A percentile compares a stretch with the other conserved stretches of the same genome.
Conservation (phyloP, 1,139 yeast species). For the Spencermartinsiella ligniputridi region DNA sequence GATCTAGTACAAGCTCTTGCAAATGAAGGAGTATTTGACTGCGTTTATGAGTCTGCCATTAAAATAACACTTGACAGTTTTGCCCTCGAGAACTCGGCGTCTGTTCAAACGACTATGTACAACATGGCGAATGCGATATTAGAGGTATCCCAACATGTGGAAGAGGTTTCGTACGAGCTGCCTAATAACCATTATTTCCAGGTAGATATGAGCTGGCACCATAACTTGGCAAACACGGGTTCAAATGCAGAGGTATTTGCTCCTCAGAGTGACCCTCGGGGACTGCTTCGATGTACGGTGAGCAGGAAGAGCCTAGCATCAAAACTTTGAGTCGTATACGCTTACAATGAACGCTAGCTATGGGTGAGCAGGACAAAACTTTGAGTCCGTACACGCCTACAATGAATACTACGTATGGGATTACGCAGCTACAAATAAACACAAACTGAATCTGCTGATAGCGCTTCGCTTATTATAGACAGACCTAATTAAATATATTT, state of each 20-base stretch:
- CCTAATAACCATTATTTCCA: slow-evolving; percentile 91
- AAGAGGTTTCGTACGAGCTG: slow-evolving; percentile 62
- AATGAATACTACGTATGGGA: no score
- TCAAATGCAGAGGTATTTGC: slow-evolving; percentile 73
- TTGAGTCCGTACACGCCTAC: no score
- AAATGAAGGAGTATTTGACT: slow-evolving; percentile 59
- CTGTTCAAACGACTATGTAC: slow-evolving; percentile 95
- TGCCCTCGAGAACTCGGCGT: slow-evolving; percentile 80
- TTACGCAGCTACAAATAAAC: no score
- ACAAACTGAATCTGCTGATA: no score
- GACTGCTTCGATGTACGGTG: slow-evolving; percentile 81
- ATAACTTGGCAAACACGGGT: slow-evolving; percentile 62
- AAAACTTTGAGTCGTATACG: not conserved
- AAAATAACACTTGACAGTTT: slow-evolving; percentile 67
- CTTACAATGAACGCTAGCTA: no score
- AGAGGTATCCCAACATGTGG: slow-evolving; percentile 50
- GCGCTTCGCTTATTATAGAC: no score
- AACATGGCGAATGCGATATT: slow-evolving; percentile 79
- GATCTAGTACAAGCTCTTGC: slow-evolving; percentile 50
- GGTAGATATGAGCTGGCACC: slow-evolving; percentile 72
- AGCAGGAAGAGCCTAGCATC: slow-evolving; percentile 41
- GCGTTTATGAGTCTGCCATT: slow-evolving; percentile 57
- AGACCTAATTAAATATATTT: no score
- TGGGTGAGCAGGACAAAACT: no score
- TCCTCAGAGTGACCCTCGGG: slow-evolving; percentile 91